Conservation (phyloP, 768 basidiomycete genomes). For the Tricholoma matsutake region DNA sequence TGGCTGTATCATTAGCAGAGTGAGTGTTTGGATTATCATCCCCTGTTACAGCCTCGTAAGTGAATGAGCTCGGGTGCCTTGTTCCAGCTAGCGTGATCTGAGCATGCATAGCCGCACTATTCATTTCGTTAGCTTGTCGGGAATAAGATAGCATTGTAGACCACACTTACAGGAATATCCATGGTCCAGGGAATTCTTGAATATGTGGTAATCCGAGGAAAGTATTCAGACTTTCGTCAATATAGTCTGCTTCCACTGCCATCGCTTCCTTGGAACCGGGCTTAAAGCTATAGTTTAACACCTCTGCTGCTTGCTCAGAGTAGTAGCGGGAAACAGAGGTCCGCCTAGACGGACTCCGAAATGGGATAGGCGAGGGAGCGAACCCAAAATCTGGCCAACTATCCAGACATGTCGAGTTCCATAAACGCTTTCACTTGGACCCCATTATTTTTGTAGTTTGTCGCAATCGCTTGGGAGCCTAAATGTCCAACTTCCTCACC, state of each 20-base stretch:
- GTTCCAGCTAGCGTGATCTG: conserved; percentile 47
- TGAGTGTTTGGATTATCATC: conserved; percentile 44
- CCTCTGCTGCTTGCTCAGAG: no score
- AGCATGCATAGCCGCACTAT: conserved; percentile 41
- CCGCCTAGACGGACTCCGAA: no score
- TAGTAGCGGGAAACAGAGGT: no score
- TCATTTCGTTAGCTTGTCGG: background rate
- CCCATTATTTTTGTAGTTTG: conserved; percentile 42
- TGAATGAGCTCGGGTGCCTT: conserved; percentile 37
- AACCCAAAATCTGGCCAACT: conserved; percentile 21
- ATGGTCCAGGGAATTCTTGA: conserved; percentile 35
- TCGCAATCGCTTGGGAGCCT: conserved; percentile 54
- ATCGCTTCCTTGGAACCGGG: conserved; percentile 41
- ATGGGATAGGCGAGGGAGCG: no score
- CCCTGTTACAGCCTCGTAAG: conserved; percentile 41
- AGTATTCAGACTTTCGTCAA: conserved; percentile 37
- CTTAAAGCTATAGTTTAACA: conserved; percentile 38
- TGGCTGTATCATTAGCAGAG: conserved; percentile 42
- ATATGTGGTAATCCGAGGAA: conserved; percentile 43
- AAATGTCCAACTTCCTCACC: conserved; percentile 44
- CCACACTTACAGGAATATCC: conserved; percentile 32
- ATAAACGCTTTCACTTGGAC: conserved; percentile 49
- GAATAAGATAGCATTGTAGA: background rate
- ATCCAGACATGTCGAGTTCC: conserved; percentile 41
- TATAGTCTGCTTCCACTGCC: conserved; percentile 38